A percentile compares a stretch with the other conserved stretches of the same genome.
Conservation (phyloP, 305 asterid genomes). For the Stenogyne calaminthoides region DNA sequence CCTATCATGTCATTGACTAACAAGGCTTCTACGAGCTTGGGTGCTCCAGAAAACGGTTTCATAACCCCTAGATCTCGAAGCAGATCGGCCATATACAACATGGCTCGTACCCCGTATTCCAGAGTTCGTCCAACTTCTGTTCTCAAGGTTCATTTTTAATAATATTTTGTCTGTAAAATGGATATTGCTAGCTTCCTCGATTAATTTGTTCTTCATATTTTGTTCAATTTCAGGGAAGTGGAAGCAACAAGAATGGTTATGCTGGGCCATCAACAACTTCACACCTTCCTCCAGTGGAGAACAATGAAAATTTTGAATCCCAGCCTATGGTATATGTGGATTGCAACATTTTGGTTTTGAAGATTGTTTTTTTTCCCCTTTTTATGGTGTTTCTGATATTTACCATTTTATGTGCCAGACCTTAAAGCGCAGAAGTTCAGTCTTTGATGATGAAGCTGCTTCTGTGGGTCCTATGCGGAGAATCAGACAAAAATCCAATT, state of each 20-base stretch:
- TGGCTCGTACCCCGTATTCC: conserved; percentile 70
- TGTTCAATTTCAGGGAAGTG: conserved; percentile 56
- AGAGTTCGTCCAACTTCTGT: conserved; percentile 44
- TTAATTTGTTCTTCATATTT: conserved; percentile 10
- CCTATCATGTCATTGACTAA: conserved; percentile 43
- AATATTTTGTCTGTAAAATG: not conserved
- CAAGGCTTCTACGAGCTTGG: conserved; percentile 40
- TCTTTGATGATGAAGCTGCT: conserved; percentile 73
- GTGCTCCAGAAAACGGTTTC: conserved; percentile 61
- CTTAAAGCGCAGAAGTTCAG: conserved; percentile 76
- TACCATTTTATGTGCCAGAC: conserved; percentile 44
- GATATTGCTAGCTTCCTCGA: not conserved
- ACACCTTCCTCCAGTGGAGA: conserved; percentile 41
- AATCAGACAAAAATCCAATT: conserved; percentile 70
- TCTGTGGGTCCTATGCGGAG: conserved; percentile 83
- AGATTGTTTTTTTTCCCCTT: conserved; percentile 21
- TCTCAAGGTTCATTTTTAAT: conserved; percentile 38
- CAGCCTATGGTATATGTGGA: conserved; percentile 47
- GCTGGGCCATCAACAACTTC: conserved; percentile 48
- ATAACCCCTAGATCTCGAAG: conserved; percentile 74
- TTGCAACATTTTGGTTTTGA: conserved; percentile 12
- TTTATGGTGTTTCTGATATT: conserved; percentile 9
- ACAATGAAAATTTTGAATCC: conserved; percentile 43
- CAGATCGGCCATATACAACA: conserved; percentile 65
- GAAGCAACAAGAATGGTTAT: conserved; percentile 41